These are phyloP conservation scores for Thielaviopsis euricoi DNA, from an alignment of 2,329 filamentous ascomycete genomes.

Conservation along the genomic window DNA sequence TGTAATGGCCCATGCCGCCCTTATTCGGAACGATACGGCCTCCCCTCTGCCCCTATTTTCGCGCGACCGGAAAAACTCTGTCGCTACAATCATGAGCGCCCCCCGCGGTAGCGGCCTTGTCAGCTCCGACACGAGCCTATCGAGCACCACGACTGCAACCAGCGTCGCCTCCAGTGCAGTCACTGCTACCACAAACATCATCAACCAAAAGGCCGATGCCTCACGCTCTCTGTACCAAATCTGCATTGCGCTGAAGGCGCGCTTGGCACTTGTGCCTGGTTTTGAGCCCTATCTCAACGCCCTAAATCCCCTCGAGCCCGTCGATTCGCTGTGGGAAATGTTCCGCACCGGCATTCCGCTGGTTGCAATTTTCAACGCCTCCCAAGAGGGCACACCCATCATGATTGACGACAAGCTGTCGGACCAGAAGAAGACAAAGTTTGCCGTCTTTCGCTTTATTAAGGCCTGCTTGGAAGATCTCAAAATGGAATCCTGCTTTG, in stretches of 20 bases:
- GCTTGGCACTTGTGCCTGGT: constrained; percentile 66
- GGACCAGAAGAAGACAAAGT: constrained; percentile 66
- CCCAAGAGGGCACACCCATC: constrained; percentile 50
- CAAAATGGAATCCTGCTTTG: constrained; percentile 67
- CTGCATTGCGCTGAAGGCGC: constrained; percentile 68
- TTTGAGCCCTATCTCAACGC: constrained; percentile 62
- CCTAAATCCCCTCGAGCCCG: constrained; percentile 57
- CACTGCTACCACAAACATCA: constrained; percentile 77
- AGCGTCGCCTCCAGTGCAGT: constrained; percentile 36
- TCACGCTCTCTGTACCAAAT: constrained; percentile 89
- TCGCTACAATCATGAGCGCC: constrained; percentile 32
- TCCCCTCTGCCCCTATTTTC: constrained; percentile 35
- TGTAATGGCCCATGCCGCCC: constrained; percentile 41
- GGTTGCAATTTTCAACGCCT: constrained; percentile 73
- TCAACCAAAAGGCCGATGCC: constrained; percentile 91
- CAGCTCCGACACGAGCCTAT: constrained; percentile 35
- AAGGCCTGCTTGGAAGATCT: constrained; percentile 76
- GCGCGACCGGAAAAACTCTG: constrained; percentile 28
- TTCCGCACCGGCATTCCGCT: constrained; percentile 72
- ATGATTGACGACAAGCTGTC: constrained; percentile 45
- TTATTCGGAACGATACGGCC: constrained; percentile 41
- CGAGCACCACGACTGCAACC: constrained; percentile 26
- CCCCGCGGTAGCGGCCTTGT: constrained; percentile 42
- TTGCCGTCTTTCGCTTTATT: constrained; percentile 82
- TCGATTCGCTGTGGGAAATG: constrained; percentile 79